phyloP scores from a whole-genome alignment of 2,329 filamentous ascomycete species.

The Fusarium tjaetaba region DNA sequence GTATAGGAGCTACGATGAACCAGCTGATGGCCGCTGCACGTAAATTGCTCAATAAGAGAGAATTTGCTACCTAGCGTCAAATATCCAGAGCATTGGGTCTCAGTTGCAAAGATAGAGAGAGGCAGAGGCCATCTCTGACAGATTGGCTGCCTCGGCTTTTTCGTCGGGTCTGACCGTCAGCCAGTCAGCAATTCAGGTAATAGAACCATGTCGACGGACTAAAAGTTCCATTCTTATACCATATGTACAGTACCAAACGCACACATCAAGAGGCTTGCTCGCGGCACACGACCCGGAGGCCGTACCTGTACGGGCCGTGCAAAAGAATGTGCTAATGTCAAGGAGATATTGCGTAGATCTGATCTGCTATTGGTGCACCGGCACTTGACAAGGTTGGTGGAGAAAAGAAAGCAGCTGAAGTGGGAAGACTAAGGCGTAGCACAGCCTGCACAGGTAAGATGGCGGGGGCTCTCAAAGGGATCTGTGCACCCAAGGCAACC shows the following conservation, averaged over 20 bases:
- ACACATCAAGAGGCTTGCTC: background rate
- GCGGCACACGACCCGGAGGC: background rate
- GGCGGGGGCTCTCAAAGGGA: slow-evolving; percentile 11
- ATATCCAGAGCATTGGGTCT: background rate
- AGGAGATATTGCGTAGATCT: slow-evolving; percentile 4
- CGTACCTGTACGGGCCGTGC: background rate
- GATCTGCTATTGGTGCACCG: slow-evolving; percentile 15
- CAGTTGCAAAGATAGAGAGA: background rate
- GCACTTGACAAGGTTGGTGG: slow-evolving; percentile 19
- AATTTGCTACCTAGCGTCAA: background rate
- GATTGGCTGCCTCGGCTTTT: background rate
- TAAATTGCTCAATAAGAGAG: background rate
- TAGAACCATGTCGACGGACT: background rate
- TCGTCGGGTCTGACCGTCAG: background rate
- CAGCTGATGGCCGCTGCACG: background rate
- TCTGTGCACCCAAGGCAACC: slow-evolving; percentile 19
- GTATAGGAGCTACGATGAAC: background rate
- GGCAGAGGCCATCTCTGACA: background rate
- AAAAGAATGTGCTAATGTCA: background rate
- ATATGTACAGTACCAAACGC: background rate
- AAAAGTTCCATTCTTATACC: background rate
- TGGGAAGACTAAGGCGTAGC: slow-evolving; percentile 26
- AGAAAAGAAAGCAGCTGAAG: slow-evolving; percentile 8
- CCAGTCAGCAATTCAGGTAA: background rate
- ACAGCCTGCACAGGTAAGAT: background rate